Conservation (phyloP, 169 alveolate genomes). For the Fabrea salina region DNA sequence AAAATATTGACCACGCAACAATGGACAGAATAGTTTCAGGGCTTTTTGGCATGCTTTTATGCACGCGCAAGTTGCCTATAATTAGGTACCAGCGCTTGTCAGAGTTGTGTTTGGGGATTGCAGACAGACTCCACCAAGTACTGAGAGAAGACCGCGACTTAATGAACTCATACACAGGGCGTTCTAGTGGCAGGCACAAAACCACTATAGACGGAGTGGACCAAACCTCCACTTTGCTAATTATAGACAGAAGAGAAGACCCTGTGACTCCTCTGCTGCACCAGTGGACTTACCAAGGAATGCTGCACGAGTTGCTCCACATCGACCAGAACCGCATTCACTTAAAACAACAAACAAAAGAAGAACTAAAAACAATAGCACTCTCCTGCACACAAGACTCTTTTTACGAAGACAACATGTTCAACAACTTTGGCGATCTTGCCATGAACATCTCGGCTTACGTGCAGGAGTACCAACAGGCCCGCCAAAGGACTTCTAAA, state of each 20-base stretch:
- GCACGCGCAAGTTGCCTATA: conserved; percentile 73
- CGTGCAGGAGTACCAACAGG: conserved; percentile 79
- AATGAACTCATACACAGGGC: conserved; percentile 48
- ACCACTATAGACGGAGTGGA: conserved; percentile 33
- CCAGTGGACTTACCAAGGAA: conserved; percentile 97
- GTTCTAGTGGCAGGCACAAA: conserved; percentile 36
- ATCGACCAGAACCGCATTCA: conserved; percentile 86
- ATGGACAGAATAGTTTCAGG: conserved; percentile 74
- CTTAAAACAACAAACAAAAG: conserved; percentile 55
- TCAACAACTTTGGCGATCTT: conserved; percentile 91
- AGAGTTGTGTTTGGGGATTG: conserved; percentile 65
- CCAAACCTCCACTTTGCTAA: conserved; percentile 67
- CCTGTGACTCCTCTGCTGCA: conserved; percentile 95
- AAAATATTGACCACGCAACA: conserved; percentile 34
- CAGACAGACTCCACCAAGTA: conserved; percentile 60
- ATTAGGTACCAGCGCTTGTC: conserved; percentile 70
- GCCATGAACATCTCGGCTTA: conserved; percentile 85
- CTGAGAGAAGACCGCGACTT: conserved; percentile 76
- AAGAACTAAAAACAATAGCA: conserved; percentile 74
- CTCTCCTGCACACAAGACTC: conserved; percentile 87
- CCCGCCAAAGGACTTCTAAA: conserved; percentile 48
- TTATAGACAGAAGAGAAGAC: conserved; percentile 94
- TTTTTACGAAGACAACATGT: conserved; percentile 87
- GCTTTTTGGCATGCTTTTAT: conserved; percentile 61
- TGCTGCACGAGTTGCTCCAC: conserved; percentile 94